phyloP scores from a whole-genome alignment of 305 asterid genomes.

The Fraxinus latifolia region DNA sequence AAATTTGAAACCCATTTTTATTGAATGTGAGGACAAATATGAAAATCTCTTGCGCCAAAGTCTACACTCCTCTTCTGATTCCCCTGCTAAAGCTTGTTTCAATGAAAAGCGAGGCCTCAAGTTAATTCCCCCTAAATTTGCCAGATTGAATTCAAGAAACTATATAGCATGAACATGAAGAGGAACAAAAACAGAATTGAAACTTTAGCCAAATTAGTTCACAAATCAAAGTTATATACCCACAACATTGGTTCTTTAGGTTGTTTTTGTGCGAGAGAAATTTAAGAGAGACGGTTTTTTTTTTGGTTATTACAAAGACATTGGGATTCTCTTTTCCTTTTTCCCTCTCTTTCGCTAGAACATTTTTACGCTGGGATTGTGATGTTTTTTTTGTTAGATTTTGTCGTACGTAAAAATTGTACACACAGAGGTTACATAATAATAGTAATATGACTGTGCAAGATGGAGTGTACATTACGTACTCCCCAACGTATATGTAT shows the following conservation, averaged over 20 bases:
- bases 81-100: conserved; percentile 68
- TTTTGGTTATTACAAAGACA: neutral
- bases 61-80: conserved; percentile 60
- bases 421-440: no score
- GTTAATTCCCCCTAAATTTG: conserved; percentile 72
- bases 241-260: neutral
- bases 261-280: neutral
- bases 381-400: neutral
- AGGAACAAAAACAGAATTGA: neutral
- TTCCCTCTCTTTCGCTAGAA: neutral
- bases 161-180: conserved; percentile 1
- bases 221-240: conserved; percentile 20
- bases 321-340: neutral
- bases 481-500: no score
- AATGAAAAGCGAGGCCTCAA: conserved; percentile 83
- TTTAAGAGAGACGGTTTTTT: neutral
- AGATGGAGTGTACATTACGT: no score
- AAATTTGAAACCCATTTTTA: conserved; percentile 52
- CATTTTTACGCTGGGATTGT: conserved; percentile 5
- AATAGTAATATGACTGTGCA: no score
- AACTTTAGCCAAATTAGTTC: conserved; percentile 25
- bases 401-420: no score
- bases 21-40: conserved; percentile 37
- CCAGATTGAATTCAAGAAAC: conserved; percentile 53
- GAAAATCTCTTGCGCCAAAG: conserved; percentile 75